Evolutionary conservation across 441 rosid species (phyloP).

Genomic region (Eugenia klotzschiana): DNA sequence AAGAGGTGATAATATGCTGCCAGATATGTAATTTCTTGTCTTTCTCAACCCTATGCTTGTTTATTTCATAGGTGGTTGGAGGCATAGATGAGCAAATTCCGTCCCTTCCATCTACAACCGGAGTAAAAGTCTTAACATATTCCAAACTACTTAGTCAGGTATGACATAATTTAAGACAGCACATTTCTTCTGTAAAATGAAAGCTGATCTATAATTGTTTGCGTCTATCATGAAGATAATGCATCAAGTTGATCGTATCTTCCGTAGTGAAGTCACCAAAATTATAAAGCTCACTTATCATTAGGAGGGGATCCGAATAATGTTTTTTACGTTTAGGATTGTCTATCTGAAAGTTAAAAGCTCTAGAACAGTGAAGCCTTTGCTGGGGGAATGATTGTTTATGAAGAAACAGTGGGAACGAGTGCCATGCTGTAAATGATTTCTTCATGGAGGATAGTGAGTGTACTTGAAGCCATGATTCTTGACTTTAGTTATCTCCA

Average conservation of each 20-base stretch:
- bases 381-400: neutral
- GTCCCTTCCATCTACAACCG: constrained; percentile 62
- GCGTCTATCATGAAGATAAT: neutral
- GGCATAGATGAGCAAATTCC: constrained; percentile 79
- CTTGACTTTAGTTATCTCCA: neutral
- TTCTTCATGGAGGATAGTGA: neutral
- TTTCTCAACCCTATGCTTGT: neutral
- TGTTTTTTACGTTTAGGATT: neutral
- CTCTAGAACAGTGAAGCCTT: neutral
- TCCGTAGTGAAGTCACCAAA: neutral
- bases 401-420: neutral
- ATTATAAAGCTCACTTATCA: neutral
- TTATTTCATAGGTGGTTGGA: constrained; percentile 62
- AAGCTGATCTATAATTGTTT: neutral
- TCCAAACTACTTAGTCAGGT: constrained; percentile 80
- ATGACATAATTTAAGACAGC: neutral
- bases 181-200: neutral
- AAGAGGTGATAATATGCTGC: neutral
- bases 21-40: neutral
- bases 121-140: constrained; percentile 62
- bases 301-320: neutral
- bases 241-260: neutral
- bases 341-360: neutral
- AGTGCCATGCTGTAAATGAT: neutral
- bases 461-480: neutral